These are phyloP conservation scores for Moricandia arvensis DNA, from an alignment of 345 rosid genomes.

Conservation along the genomic window DNA sequence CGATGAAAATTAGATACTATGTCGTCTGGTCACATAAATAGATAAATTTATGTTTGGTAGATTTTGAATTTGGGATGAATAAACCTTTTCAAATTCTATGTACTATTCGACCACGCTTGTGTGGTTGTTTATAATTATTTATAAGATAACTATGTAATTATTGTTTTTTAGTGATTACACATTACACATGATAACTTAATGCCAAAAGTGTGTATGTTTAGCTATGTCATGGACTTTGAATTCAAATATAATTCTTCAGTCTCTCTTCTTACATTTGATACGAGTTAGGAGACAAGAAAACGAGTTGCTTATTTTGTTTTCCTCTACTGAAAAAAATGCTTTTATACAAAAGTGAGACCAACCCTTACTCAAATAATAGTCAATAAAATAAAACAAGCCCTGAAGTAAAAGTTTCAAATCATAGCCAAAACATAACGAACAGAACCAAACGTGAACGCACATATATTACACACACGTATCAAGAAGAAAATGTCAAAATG, in stretches of 20 bases:
- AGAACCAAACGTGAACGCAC: constrained; percentile 22
- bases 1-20: no score
- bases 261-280: neutral
- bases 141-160: no score
- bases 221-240: neutral
- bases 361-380: neutral
- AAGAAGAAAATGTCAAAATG: neutral
- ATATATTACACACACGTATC: neutral
- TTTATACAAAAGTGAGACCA: neutral
- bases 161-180: no score
- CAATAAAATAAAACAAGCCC: neutral
- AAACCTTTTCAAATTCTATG: no score
- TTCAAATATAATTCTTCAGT: neutral
- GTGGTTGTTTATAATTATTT: no score
- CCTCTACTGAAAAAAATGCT: neutral
- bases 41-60: no score
- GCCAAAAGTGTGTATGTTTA: neutral
- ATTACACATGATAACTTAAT: no score
- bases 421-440: neutral
- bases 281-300: neutral
- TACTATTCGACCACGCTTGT: no score
- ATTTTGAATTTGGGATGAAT: no score
- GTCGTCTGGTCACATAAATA: no score
- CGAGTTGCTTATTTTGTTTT: neutral
- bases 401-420: neutral